phyloP scores from a whole-genome alignment of 2,329 filamentous ascomycete species.

The Verticillium nonalfalfae region DNA sequence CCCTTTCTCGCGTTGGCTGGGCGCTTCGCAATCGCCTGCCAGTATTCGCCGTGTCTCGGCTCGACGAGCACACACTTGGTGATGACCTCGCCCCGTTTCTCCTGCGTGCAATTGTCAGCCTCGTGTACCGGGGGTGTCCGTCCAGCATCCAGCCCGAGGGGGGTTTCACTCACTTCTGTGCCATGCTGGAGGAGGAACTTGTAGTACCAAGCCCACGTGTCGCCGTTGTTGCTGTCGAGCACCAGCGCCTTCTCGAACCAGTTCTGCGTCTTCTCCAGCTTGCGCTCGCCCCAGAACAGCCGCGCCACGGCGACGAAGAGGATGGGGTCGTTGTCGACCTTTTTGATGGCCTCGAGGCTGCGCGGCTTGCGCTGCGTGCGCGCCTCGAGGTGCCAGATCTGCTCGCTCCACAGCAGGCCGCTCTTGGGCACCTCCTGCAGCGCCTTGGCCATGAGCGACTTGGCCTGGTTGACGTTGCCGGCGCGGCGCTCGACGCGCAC shows the following conservation, averaged over 20 bases:
- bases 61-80: conserved; percentile 76
- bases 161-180: conserved; percentile 49
- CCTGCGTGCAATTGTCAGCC: conserved; percentile 23
- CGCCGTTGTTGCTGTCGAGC: conserved; percentile 78
- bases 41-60: conserved; percentile 86
- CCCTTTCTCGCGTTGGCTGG: conserved; percentile 71
- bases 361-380: conserved; percentile 89
- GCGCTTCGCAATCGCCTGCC: conserved; percentile 82
- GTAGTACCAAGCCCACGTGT: conserved; percentile 98
- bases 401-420: conserved; percentile 86
- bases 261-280: conserved; percentile 85
- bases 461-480: conserved; percentile 76
- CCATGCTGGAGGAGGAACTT: conserved; percentile 90
- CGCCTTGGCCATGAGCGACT: conserved; percentile 87
- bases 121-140: neutral
- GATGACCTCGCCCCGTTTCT: conserved; percentile 83
- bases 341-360: conserved; percentile 91
- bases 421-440: conserved; percentile 86
- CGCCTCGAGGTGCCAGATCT: conserved; percentile 89
- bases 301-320: conserved; percentile 88
- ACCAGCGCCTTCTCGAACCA: conserved; percentile 98
- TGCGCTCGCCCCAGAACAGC: conserved; percentile 92
- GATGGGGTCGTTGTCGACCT: conserved; percentile 85
- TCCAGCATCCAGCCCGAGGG: neutral
- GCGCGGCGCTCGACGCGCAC: conserved; percentile 86